Percentiles rank a stretch among this genome's conserved stretches.
phyloP scores from a whole-genome alignment of 352 stramenopile genomes.

The Phytopythium mirpurense region DNA sequence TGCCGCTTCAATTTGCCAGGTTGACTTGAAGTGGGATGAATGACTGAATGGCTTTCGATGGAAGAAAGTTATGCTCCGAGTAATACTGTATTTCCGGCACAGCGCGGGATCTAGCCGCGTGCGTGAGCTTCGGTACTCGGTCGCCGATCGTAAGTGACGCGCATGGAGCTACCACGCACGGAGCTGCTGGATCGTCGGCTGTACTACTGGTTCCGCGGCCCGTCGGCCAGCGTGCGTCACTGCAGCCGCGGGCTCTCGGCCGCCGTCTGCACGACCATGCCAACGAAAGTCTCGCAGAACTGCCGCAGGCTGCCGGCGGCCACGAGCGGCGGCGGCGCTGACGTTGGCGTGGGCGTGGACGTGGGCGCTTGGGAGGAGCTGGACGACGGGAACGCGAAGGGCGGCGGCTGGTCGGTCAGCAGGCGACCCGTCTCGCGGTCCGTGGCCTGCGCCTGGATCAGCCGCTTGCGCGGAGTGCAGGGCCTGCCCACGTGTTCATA shows the following conservation, averaged over 20 bases:
- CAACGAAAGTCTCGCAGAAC: constrained; percentile 47
- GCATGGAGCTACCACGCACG: too few relatives aligned
- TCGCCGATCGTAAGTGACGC: too few relatives aligned
- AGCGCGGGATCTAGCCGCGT: too few relatives aligned
- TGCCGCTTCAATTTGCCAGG: not conserved
- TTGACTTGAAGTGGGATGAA: too few relatives aligned
- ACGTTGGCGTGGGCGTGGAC: not conserved
- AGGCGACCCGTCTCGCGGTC: constrained; percentile 34
- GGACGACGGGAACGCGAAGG: constrained; percentile 4
- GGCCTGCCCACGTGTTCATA: constrained; percentile 18
- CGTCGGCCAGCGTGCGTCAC: too few relatives aligned
- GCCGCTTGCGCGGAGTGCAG: constrained; percentile 58
- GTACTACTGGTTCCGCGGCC: too few relatives aligned
- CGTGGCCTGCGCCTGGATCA: constrained; percentile 46
- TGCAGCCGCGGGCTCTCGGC: constrained; percentile 8
- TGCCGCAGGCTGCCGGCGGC: constrained; percentile 22
- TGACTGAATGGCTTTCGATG: too few relatives aligned
- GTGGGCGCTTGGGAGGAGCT: too few relatives aligned
- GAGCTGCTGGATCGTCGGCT: too few relatives aligned
- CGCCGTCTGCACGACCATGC: constrained; percentile 28
- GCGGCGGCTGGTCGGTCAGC: constrained; percentile 7
- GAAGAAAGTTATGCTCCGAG: too few relatives aligned
- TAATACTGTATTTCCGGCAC: too few relatives aligned
- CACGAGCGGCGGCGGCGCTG: not conserved
- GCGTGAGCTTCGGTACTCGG: too few relatives aligned